These are phyloP conservation scores for Penicillium sp. DNA, from an alignment of 2,329 filamentous ascomycete species.

Conservation along the genomic window DNA sequence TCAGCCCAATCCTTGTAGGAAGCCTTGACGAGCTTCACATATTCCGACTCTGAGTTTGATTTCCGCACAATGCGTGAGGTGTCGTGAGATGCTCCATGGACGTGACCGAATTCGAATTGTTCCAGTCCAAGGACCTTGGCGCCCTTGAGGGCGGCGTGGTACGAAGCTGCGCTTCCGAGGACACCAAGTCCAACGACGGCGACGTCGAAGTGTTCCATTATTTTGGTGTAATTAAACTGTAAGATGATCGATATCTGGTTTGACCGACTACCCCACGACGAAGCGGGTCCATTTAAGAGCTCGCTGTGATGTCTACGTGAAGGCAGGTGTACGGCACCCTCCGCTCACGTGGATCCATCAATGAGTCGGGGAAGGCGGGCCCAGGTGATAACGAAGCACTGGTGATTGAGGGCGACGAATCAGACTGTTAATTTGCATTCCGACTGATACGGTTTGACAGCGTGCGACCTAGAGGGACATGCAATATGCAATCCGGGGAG, in stretches of 20 bases:
- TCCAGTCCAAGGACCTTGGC: conserved; percentile 33
- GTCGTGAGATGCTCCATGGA: conserved; percentile 33
- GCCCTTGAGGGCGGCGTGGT: conserved; percentile 29
- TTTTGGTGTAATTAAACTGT: not conserved
- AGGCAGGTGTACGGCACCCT: not conserved
- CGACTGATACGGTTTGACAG: not conserved
- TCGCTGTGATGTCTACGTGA: not conserved
- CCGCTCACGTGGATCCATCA: conserved; percentile 1
- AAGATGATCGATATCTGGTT: not conserved
- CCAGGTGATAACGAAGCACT: not conserved
- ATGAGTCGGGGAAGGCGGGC: not conserved
- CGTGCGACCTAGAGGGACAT: not conserved
- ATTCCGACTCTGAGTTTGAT: conserved; percentile 28
- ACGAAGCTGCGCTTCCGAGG: conserved; percentile 31
- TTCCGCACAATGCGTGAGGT: conserved; percentile 34
- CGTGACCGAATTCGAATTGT: conserved; percentile 34
- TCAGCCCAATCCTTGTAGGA: conserved; percentile 34
- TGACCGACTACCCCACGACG: not conserved
- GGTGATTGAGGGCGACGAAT: not conserved
- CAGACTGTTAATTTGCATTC: not conserved
- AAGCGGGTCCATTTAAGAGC: not conserved
- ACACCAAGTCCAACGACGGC: conserved; percentile 32
- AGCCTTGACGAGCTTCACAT: conserved; percentile 49
- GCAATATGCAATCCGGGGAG: not conserved
- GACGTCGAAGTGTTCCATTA: conserved; percentile 30